Percentiles rank a stretch among this genome's conserved stretches.
phyloP scores from a whole-genome alignment of 2,329 filamentous ascomycete species.

The Chaetomiaceae sp. region DNA sequence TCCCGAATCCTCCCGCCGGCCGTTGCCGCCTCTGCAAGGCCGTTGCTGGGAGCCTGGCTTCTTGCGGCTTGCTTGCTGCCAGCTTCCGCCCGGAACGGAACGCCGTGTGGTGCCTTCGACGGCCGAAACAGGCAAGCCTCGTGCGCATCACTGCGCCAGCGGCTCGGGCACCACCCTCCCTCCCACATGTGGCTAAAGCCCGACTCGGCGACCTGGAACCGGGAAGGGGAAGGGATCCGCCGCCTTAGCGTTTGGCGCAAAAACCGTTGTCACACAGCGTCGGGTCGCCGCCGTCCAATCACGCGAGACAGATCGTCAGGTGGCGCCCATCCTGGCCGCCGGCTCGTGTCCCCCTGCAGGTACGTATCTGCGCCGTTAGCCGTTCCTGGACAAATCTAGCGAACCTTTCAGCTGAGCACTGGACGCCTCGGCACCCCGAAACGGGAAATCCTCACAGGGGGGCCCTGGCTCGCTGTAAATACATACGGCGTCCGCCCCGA shows the following conservation, averaged over 20 bases:
- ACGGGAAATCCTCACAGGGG: slow-evolving; percentile 4
- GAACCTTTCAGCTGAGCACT: slow-evolving; percentile 24
- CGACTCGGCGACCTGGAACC: slow-evolving; percentile 27
- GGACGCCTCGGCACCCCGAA: slow-evolving; percentile 19
- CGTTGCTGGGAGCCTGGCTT: neutral
- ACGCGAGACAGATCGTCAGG: slow-evolving; percentile 26
- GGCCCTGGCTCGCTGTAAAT: neutral
- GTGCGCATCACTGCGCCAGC: slow-evolving; percentile 30
- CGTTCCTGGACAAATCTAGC: slow-evolving; percentile 24
- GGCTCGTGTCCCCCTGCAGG: slow-evolving; percentile 6
- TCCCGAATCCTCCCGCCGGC: neutral
- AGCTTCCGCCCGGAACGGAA: neutral
- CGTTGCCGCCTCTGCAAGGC: neutral
- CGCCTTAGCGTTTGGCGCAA: slow-evolving; percentile 33
- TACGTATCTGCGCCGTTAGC: slow-evolving; percentile 27
- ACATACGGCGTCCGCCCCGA: neutral
- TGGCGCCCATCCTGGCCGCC: slow-evolving; percentile 17
- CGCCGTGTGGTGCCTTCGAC: neutral
- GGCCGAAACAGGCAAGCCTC: neutral
- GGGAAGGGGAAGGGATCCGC: slow-evolving; percentile 24
- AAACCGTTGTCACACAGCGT: slow-evolving; percentile 29
- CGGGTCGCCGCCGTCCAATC: slow-evolving; percentile 26
- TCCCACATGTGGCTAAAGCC: slow-evolving; percentile 27
- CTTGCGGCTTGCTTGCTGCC: neutral
- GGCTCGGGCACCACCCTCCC: slow-evolving; percentile 49